Percentiles rank a stretch among this genome's conserved stretches.
phyloP scores from a whole-genome alignment of 2,329 filamentous ascomycete species.

The Myotisia sp. region DNA sequence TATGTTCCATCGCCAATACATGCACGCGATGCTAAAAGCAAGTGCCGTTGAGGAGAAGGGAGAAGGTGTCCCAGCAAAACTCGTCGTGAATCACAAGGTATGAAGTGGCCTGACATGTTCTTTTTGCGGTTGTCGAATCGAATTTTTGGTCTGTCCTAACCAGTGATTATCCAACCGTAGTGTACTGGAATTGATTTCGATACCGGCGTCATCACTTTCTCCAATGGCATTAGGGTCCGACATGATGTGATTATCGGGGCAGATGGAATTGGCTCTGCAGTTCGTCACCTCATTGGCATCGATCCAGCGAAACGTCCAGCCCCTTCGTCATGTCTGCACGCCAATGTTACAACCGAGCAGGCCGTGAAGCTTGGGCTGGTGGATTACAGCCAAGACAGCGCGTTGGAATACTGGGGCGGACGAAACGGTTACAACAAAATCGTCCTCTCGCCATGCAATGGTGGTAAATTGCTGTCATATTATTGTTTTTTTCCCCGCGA shows the following conservation, averaged over 20 bases:
- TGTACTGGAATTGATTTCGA: conserved; percentile 41
- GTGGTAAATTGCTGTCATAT: conserved; percentile 50
- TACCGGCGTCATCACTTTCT: conserved; percentile 38
- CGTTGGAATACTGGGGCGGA: conserved; percentile 58
- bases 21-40: conserved; percentile 54
- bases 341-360: conserved; percentile 49
- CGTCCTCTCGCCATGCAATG: conserved; percentile 54
- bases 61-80: conserved; percentile 38
- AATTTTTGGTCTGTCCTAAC: too few relatives aligned
- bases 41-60: conserved; percentile 41
- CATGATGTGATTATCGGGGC: conserved; percentile 51
- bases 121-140: background rate
- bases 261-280: conserved; percentile 53
- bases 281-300: conserved; percentile 50
- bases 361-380: conserved; percentile 45
- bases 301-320: conserved; percentile 45
- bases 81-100: conserved; percentile 45
- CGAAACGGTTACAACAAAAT: conserved; percentile 56
- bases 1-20: conserved; percentile 56
- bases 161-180: conserved; percentile 14
- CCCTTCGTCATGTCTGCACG: conserved; percentile 48
- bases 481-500: conserved; percentile 55
- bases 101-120: conserved; percentile 5
- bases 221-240: conserved; percentile 35
- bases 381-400: conserved; percentile 47